Conservation (phyloP, 305 asterid genomes). For the Caryopteris hybrid region DNA sequence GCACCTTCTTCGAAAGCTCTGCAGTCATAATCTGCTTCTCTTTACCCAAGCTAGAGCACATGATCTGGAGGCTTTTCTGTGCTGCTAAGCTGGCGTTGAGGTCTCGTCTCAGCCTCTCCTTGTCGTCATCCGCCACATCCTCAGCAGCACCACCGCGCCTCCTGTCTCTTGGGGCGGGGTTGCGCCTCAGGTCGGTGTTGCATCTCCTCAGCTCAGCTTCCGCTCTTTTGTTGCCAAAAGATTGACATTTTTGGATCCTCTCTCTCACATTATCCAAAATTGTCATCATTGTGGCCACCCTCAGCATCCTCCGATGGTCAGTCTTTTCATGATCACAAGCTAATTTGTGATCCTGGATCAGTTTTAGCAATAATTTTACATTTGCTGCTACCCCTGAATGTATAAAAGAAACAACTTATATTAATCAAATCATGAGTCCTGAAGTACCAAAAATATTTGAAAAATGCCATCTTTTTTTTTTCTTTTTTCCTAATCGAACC, state of each 20-base stretch:
- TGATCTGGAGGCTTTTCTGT: conserved; percentile 53
- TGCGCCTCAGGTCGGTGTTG: conserved; percentile 28
- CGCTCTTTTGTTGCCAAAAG: conserved; percentile 46
- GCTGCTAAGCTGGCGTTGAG: conserved; percentile 56
- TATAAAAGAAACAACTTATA: neutral
- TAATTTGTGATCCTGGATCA: conserved; percentile 74
- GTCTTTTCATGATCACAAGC: conserved; percentile 61
- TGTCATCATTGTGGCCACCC: conserved; percentile 94
- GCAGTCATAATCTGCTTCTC: conserved; percentile 77
- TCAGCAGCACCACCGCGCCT: conserved; percentile 20
- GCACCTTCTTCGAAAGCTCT: conserved; percentile 60
- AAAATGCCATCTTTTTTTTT: neutral
- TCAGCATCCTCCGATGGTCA: conserved; percentile 67
- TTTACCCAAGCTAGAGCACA: conserved; percentile 76
- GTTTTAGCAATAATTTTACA: conserved; percentile 63
- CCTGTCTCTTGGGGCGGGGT: conserved; percentile 23
- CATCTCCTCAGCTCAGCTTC: conserved; percentile 38
- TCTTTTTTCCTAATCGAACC: neutral
- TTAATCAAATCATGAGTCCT: neutral
- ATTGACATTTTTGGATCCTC: conserved; percentile 72
- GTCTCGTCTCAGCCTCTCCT: conserved; percentile 49
- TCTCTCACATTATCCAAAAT: conserved; percentile 66
- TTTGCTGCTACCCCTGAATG: conserved; percentile 79
- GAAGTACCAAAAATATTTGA: neutral
- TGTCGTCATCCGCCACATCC: conserved; percentile 34